Percentiles rank a stretch among this genome's conserved stretches.
Evolutionary conservation across 1,139 yeast species (phyloP).

Genomic region (Debaryomyces robertsiae): DNA sequence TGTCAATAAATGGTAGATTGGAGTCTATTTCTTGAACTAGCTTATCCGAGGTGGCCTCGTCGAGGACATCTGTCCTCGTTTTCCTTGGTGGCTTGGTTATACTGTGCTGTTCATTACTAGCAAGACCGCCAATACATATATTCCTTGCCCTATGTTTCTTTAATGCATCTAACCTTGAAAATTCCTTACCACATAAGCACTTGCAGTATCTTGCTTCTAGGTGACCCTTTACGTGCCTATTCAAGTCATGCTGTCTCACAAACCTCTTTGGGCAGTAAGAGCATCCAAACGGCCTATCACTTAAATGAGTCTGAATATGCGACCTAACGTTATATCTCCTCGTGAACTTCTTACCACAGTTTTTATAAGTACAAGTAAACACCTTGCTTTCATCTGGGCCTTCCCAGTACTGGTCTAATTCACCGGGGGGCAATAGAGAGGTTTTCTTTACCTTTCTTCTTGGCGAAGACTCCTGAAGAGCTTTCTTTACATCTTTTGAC

Average conservation of each 20-base stretch:
- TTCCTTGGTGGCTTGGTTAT: constrained; percentile 34
- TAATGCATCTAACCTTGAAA: constrained; percentile 87
- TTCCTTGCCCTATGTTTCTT: constrained; percentile 77
- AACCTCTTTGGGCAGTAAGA: constrained; percentile 66
- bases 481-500: constrained; percentile 38
- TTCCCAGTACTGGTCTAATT: constrained; percentile 77
- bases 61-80: constrained; percentile 20
- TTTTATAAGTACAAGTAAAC: constrained; percentile 74
- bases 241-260: constrained; percentile 89
- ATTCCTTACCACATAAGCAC: constrained; percentile 92
- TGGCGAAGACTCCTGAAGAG: constrained; percentile 44
- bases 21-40: constrained; percentile 10
- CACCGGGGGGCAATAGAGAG: constrained; percentile 86
- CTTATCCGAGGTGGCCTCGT: constrained; percentile 23
- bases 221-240: constrained; percentile 89
- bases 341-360: constrained; percentile 83
- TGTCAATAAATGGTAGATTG: background rate
- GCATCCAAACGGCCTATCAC: constrained; percentile 85
- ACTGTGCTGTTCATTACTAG: constrained; percentile 23
- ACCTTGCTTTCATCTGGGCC: constrained; percentile 74
- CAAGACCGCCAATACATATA: constrained; percentile 74
- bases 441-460: constrained; percentile 55
- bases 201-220: constrained; percentile 65
- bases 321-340: constrained; percentile 94
- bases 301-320: constrained; percentile 94